Evolutionary conservation across 495 filamentous ascomycete genomes (phyloP).

Genomic region (Hypomontagnella monticulosa): DNA sequence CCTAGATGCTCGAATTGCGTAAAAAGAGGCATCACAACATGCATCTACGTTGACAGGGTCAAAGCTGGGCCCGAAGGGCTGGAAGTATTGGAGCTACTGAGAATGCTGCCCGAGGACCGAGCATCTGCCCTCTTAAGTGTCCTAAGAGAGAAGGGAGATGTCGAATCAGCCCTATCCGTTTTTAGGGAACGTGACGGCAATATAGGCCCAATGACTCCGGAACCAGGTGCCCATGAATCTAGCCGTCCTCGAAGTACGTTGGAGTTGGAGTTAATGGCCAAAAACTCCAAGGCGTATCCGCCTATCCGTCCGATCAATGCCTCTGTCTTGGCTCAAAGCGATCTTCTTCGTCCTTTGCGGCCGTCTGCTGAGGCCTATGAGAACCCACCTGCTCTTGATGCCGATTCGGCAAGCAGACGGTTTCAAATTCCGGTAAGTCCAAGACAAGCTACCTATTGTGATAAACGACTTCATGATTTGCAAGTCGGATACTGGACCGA

Average conservation of each 20-base stretch:
- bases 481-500: slow-evolving; percentile 38
- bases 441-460: slow-evolving; percentile 26
- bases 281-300: slow-evolving; percentile 10
- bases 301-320: slow-evolving; percentile 11
- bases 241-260: background rate
- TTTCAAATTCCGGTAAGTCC: slow-evolving; percentile 17
- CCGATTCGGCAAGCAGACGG: background rate
- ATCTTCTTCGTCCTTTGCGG: slow-evolving; percentile 16
- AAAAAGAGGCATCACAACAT: background rate
- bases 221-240: background rate
- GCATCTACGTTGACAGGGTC: slow-evolving; percentile 17
- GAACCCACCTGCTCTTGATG: background rate
- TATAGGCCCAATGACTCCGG: background rate
- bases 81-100: slow-evolving; percentile 25
- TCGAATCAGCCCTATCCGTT: background rate
- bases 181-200: slow-evolving; percentile 2
- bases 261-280: slow-evolving; percentile 27
- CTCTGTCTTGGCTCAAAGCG: slow-evolving; percentile 12
- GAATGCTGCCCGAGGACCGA: slow-evolving; percentile 6
- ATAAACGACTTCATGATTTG: slow-evolving; percentile 35
- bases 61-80: slow-evolving; percentile 21
- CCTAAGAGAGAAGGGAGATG: slow-evolving; percentile 8
- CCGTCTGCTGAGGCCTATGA: background rate
- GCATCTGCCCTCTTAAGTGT: background rate
- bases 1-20: slow-evolving; percentile 19